These are phyloP conservation scores for Exophiala lecanii-corni DNA, from an alignment of 2,329 filamentous ascomycete genomes.

Conservation along the genomic window DNA sequence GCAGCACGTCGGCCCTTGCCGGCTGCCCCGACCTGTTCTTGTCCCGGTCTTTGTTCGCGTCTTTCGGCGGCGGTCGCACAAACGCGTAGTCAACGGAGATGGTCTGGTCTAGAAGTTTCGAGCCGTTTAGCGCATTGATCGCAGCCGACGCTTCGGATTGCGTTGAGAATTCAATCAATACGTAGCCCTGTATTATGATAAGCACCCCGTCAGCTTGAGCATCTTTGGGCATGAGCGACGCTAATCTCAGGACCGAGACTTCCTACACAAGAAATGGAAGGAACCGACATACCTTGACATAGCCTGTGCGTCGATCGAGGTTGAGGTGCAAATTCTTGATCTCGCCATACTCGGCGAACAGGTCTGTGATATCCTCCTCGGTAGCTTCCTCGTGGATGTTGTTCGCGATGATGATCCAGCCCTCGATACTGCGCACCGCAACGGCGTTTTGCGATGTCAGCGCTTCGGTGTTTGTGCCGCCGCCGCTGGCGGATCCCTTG, in stretches of 20 bases:
- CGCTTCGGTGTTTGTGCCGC: slow-evolving; percentile 32
- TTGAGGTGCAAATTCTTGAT: slow-evolving; percentile 66
- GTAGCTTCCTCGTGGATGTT: slow-evolving; percentile 64
- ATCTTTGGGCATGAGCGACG: no score
- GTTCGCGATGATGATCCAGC: slow-evolving; percentile 66
- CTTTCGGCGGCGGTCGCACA: slow-evolving; percentile 56
- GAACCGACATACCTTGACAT: slow-evolving; percentile 55
- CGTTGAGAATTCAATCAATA: slow-evolving; percentile 62
- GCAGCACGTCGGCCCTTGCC: slow-evolving; percentile 37
- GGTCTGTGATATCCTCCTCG: slow-evolving; percentile 62
- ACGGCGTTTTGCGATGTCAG: slow-evolving; percentile 43
- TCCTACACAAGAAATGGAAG: neutral
- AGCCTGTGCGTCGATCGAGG: slow-evolving; percentile 61
- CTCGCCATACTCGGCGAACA: slow-evolving; percentile 63
- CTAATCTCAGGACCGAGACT: no score
- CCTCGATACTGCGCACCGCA: slow-evolving; percentile 64
- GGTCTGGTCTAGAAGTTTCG: slow-evolving; percentile 62
- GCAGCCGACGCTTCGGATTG: slow-evolving; percentile 59
- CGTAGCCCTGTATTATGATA: slow-evolving; percentile 54
- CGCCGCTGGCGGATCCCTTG: slow-evolving; percentile 1
- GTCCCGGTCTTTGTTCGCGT: slow-evolving; percentile 39
- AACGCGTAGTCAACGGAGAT: slow-evolving; percentile 62
- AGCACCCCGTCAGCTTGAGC: no score
- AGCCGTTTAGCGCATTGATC: slow-evolving; percentile 56
- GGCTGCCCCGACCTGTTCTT: slow-evolving; percentile 29